phyloP scores from a whole-genome alignment of 1,139 yeast species.

The Geotrichum carabidarum region DNA sequence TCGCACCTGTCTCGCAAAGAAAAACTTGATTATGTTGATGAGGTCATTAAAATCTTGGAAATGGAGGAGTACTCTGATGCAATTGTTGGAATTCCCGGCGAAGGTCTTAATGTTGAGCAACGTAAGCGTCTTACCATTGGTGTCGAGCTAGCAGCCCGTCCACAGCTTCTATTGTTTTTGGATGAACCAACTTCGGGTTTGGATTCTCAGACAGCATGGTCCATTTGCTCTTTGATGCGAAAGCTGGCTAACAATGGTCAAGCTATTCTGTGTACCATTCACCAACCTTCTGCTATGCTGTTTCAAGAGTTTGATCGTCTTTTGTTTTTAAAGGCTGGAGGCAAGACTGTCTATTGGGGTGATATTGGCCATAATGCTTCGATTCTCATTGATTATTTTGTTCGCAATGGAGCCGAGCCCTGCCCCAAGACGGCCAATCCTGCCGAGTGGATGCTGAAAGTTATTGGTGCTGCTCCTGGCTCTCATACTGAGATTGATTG shows the following conservation, averaged over 20 bases:
- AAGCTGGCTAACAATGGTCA: slow-evolving; percentile 74
- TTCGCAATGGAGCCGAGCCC: slow-evolving; percentile 57
- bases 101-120: slow-evolving; percentile 73
- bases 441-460: slow-evolving; percentile 79
- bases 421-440: slow-evolving; percentile 71
- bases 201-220: slow-evolving; percentile 91
- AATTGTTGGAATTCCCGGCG: slow-evolving; percentile 75
- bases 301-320: slow-evolving; percentile 74
- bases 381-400: slow-evolving; percentile 62
- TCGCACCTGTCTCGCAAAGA: slow-evolving; percentile 48
- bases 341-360: slow-evolving; percentile 75
- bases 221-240: slow-evolving; percentile 70
- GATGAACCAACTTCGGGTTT: slow-evolving; percentile 94
- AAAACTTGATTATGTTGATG: slow-evolving; percentile 66
- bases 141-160: slow-evolving; percentile 84
- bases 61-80: slow-evolving; percentile 76
- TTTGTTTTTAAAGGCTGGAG: slow-evolving; percentile 66
- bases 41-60: slow-evolving; percentile 61
- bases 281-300: slow-evolving; percentile 75
- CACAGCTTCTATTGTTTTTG: slow-evolving; percentile 69
- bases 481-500: slow-evolving; percentile 61
- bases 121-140: slow-evolving; percentile 81
- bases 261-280: slow-evolving; percentile 77
- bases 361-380: slow-evolving; percentile 64
- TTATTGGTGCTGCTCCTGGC: slow-evolving; percentile 78